Evolutionary conservation across 192 early-diverging fungal genomes (phyloP), one percentile per base, ranked within the genome.

Genomic region (Umbelopsis sp.): DNA sequence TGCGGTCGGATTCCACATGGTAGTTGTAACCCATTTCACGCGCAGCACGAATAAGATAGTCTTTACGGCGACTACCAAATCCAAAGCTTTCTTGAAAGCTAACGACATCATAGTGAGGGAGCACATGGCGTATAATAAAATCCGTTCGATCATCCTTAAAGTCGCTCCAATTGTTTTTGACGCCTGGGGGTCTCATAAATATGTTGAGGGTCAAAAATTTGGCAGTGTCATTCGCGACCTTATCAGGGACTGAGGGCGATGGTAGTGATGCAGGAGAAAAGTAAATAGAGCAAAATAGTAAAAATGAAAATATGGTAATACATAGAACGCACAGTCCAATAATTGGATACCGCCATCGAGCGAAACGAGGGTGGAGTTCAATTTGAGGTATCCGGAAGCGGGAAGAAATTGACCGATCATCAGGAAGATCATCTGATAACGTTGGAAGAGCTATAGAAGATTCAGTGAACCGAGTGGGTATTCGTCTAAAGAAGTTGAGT

Each of bases 81-180:
- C 90, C 88, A 82, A 91, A 96, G 70, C 91, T 86, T 71, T 96
- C 94, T 73, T 96, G 93, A 70, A 96, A 81, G 47, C 87, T 85
- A 29, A 96, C 85, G 20, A 96, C 80, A 76, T 95, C 91, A 78
- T 91, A 92, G n/a, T 86, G 70, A n/a, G 82, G 85, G 41, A 94
- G 80, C 24, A 92, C 76, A 62, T 84, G 71, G 31, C 87, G 79
- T 41, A 92, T 87, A 70, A 95, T 86, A 52, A 88, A 89, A 51
- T 79, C 88, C 65, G 94, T 78, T 22, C 94, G 86, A n/a, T 74
- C 85, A 65, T 92, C 88, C 73, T 96, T 96, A 85, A 90, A 90
- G 81, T 96, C 94, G 25, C 85, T 86, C 68, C 80, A 78, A 78
- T 93, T 89, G 72, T 87, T 91, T 54, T 87, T 84, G n/a, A 93